A percentile compares a stretch with the other conserved stretches of the same genome.
Conservation (phyloP, 768 basidiomycete species). For the Pholiota microspora region DNA sequence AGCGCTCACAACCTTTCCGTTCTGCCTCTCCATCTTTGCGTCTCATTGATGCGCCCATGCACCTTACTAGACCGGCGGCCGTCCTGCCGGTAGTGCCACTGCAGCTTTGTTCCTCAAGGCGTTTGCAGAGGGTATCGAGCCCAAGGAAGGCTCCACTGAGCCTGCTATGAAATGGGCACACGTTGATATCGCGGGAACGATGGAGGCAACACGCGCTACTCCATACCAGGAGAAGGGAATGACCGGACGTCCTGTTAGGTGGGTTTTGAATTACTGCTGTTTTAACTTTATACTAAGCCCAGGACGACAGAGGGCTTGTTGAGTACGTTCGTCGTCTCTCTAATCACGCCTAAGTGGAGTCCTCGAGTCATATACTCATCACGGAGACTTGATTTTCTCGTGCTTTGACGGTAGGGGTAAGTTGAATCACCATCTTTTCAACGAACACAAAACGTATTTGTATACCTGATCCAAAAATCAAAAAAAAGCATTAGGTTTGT, state of each 20-base stretch:
- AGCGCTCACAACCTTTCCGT: neutral
- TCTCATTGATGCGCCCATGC: too few relatives aligned
- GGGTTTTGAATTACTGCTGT: conserved; percentile 21
- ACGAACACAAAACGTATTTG: neutral
- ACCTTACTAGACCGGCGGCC: conserved; percentile 73
- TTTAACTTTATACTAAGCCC: conserved; percentile 25
- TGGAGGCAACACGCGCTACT: conserved; percentile 61
- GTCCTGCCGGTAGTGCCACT: conserved; percentile 68
- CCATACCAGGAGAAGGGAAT: conserved; percentile 73
- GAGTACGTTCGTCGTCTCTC: conserved; percentile 38
- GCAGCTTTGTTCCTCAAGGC: conserved; percentile 87
- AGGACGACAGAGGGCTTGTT: too few relatives aligned
- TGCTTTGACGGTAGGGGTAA: too few relatives aligned
- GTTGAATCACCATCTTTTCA: too few relatives aligned
- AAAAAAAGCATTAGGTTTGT: too few relatives aligned
- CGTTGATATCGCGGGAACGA: conserved; percentile 77
- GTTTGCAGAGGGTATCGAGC: conserved; percentile 74
- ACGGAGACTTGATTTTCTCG: too few relatives aligned
- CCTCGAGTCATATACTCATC: too few relatives aligned
- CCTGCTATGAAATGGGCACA: conserved; percentile 79
- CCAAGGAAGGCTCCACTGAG: conserved; percentile 46
- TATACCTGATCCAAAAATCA: neutral
- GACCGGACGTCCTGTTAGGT: conserved; percentile 82
- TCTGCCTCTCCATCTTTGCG: neutral
- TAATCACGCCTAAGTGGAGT: conserved; percentile 4